These are phyloP conservation scores for Pugionium dolabratum DNA, from an alignment of 345 rosid species.

Conservation along the genomic window DNA sequence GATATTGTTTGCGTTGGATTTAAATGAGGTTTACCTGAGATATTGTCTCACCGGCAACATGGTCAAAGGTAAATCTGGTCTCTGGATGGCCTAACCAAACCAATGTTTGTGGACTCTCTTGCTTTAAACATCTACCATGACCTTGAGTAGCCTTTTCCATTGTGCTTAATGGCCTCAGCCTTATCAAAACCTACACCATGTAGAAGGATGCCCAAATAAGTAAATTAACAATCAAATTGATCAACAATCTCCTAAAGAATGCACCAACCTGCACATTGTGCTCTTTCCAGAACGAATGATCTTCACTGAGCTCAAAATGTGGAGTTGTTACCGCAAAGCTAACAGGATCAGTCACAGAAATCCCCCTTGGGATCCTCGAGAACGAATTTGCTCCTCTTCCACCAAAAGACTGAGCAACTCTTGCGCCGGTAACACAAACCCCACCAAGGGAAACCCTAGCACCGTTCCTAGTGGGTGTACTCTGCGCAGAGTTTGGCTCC, in stretches of 20 bases:
- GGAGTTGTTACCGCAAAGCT: constrained; percentile 47
- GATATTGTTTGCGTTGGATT: not conserved
- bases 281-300: constrained; percentile 79
- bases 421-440: constrained; percentile 41
- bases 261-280: constrained; percentile 82
- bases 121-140: constrained; percentile 65
- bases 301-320: constrained; percentile 75
- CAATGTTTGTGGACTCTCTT: constrained; percentile 73
- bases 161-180: constrained; percentile 69
- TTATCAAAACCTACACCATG: constrained; percentile 68
- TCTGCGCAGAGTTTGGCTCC: constrained; percentile 73
- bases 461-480: constrained; percentile 65
- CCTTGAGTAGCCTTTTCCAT: constrained; percentile 74
- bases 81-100: constrained; percentile 89
- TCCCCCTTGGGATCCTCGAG: constrained; percentile 55
- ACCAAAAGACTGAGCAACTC: constrained; percentile 41
- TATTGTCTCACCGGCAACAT: constrained; percentile 74
- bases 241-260: not conserved
- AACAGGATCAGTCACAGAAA: constrained; percentile 47
- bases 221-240: not conserved
- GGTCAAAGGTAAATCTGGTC: constrained; percentile 91
- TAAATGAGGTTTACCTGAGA: constrained; percentile 60
- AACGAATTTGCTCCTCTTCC: constrained; percentile 52
- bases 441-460: constrained; percentile 64
- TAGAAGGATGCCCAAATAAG: constrained; percentile 15